Percentiles rank a stretch among this genome's conserved stretches.
These are phyloP conservation scores for Plantago lanceolata DNA, from an alignment of 305 asterid species.

Conservation along the genomic window DNA sequence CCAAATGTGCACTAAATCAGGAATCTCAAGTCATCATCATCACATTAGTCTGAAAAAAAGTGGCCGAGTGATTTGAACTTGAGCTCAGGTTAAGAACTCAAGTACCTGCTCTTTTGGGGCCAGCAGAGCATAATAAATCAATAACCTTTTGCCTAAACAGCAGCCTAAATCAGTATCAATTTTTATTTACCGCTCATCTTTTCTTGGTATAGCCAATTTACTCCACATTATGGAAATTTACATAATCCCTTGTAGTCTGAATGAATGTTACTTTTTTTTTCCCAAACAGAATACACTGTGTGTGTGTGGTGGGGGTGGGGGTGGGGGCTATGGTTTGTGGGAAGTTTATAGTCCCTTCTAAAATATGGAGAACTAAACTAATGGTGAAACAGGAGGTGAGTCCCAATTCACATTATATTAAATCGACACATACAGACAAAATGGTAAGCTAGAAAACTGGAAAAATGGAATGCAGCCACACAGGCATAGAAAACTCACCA, in stretches of 20 bases:
- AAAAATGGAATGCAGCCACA: too few relatives aligned
- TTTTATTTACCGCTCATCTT: too few relatives aligned
- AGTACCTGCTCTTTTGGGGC: not conserved
- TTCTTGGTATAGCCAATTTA: too few relatives aligned
- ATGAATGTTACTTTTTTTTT: too few relatives aligned
- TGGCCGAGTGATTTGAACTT: not conserved
- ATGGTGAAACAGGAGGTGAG: too few relatives aligned
- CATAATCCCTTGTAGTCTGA: too few relatives aligned
- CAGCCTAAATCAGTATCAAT: too few relatives aligned
- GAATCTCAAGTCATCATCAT: not conserved
- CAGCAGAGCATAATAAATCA: not conserved
- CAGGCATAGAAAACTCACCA: slow-evolving; percentile 28
- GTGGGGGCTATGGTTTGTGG: too few relatives aligned
- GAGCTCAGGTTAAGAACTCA: not conserved
- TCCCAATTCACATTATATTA: not conserved
- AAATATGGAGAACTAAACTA: too few relatives aligned
- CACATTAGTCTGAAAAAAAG: not conserved
- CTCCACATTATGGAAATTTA: too few relatives aligned
- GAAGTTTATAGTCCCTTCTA: too few relatives aligned
- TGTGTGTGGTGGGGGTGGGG: too few relatives aligned
- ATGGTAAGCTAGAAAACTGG: not conserved
- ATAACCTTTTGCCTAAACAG: not conserved
- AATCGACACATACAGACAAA: not conserved
- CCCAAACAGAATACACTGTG: not conserved
- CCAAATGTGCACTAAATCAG: not conserved